Evolutionary conservation across 2,329 filamentous ascomycete genomes (phyloP).

Genomic region (Penicillium sp.): DNA sequence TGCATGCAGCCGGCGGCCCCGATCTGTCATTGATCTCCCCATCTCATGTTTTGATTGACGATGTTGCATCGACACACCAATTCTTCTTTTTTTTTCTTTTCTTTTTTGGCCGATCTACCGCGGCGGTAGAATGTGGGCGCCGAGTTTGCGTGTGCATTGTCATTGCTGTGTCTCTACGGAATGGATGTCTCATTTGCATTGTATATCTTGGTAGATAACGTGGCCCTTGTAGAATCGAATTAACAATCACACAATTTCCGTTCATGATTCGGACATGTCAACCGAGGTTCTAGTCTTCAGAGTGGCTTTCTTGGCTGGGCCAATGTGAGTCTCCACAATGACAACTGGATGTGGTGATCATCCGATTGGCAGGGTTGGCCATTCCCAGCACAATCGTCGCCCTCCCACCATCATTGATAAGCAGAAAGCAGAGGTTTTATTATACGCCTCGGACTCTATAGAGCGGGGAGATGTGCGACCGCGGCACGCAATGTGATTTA

Average conservation of each 20-base stretch:
- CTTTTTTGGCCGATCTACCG: neutral
- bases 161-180: neutral
- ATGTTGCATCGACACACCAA: neutral
- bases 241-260: neutral
- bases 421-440: neutral
- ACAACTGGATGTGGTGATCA: neutral
- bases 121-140: neutral
- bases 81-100: no score
- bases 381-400: neutral
- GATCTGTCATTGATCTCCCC: conserved; percentile 2
- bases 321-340: neutral
- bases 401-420: neutral
- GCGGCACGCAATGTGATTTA: neutral
- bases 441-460: neutral
- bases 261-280: neutral
- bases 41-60: conserved; percentile 5
- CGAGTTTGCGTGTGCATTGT: neutral
- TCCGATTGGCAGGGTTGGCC: neutral
- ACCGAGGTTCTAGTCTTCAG: neutral
- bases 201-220: neutral
- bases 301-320: neutral
- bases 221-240: neutral
- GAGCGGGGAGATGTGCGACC: neutral
- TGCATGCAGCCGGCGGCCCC: conserved; percentile 7
- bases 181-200: neutral